Base-by-base conservation (phyloP, 2,329 filamentous ascomycete genomes). In the Calonectria fujianensis region DNA sequence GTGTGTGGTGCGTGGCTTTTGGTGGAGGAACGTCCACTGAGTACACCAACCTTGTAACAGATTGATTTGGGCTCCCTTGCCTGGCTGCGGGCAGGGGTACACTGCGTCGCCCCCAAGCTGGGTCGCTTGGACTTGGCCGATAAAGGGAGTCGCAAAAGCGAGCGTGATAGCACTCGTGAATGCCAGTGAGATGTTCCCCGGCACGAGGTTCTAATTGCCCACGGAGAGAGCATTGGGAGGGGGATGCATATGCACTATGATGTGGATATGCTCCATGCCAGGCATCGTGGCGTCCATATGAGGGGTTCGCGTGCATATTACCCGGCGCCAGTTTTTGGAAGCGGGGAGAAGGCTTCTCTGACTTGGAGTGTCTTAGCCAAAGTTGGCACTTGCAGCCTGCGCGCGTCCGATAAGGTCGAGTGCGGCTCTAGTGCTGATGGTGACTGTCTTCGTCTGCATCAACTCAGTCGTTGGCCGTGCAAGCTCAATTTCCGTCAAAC, bases 1-100 rank as follows among this genome's bases (percentile, higher is more conserved):
- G 65, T 54, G 65, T 32, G 61, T 66, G 61, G 54, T 66, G 63
- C 59, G 59, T 64, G 69, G 70, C 70, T 63, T 72, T 63, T 72
- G 59, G 69, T 48, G 72, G 70, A 74, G 32, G 67, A 66, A 50
- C 68, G 37, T 50, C 74, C 41, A 70, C 63, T 51, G 41, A 74
- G 78, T 77, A 76, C 37, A 77, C 75, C 75, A 78, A 77, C 24
- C 76, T 77, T 76, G 80, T 79, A 70, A 77, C 74, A 77, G 77
- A 75, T 77, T 78, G 54, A 78, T 72, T 75, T 57, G 41, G 27
- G 27, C 51, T 50, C 63, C 61, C 61, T 32, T 63, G 51, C 18
- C 20, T 29, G 63, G 61, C 54, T 51, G 35, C 31, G 57, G 63
- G 54, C 61, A 52, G 45, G 67, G 65, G 37, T 48, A 31, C 9